Percentiles rank a stretch among this genome's conserved stretches.
Conservation (phyloP, 352 stramenopile genomes). For the Halophytophthora polymorphica region DNA sequence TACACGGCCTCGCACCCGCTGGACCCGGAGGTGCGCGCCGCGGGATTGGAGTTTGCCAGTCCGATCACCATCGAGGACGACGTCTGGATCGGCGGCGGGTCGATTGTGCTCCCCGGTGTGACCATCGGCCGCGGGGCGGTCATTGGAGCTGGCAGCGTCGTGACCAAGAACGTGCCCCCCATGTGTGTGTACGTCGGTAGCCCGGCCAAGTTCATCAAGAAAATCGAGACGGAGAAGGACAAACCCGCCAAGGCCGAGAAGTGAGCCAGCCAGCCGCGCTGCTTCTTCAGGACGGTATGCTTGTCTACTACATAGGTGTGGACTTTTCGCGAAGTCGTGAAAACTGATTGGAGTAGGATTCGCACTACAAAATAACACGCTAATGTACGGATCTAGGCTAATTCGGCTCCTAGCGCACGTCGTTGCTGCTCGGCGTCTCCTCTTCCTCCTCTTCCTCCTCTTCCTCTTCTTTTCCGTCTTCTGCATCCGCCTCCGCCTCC, state of each 20-base stretch:
- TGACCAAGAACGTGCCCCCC: conserved; percentile 70
- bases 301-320: no score
- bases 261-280: neutral
- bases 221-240: no score
- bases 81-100: conserved; percentile 81
- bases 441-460: conserved; percentile 2
- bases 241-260: conserved; percentile 2
- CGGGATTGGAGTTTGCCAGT: conserved; percentile 53
- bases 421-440: conserved; percentile 3
- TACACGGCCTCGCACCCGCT: conserved; percentile 82
- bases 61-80: conserved; percentile 77
- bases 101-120: conserved; percentile 63
- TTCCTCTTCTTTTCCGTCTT: conserved; percentile 5
- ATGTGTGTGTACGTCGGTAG: conserved; percentile 66
- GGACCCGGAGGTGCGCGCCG: conserved; percentile 35
- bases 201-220: conserved; percentile 75
- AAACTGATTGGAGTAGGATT: conserved; percentile 3
- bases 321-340: conserved; percentile 8
- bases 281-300: no score
- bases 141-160: conserved; percentile 75
- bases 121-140: conserved; percentile 58
- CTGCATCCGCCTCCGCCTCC: conserved; percentile 5
- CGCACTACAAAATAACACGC: neutral
- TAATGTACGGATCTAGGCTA: no score
- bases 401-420: conserved; percentile 3